phyloP scores from a whole-genome alignment of 139 green algal species.

The Micractinium conductrix region DNA sequence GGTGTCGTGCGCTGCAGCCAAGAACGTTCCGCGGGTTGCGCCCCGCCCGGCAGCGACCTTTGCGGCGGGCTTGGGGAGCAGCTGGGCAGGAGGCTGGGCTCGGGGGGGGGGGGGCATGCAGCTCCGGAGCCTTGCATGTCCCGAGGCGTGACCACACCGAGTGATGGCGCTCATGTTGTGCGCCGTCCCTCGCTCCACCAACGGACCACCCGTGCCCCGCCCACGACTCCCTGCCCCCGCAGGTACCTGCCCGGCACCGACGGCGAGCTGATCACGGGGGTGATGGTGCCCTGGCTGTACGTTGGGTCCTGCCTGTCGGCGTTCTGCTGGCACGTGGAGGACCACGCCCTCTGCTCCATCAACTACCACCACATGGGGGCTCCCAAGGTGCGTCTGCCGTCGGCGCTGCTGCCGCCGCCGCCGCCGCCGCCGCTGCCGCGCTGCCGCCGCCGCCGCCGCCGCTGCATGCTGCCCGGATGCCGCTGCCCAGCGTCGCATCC shows the following conservation, averaged over 20 bases:
- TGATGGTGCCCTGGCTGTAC: constrained; percentile 91
- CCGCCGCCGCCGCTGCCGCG: no score
- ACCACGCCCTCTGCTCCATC: constrained; percentile 88
- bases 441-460: background rate
- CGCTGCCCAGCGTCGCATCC: background rate
- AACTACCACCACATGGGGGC: constrained; percentile 86
- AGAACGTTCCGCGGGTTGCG: no score
- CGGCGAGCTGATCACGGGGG: constrained; percentile 77
- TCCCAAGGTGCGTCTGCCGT: constrained; percentile 52
- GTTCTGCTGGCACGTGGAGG: constrained; percentile 88
- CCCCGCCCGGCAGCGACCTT: no score
- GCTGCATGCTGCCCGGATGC: background rate
- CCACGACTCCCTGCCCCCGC: background rate
- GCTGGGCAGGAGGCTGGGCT: background rate
- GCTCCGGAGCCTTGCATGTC: no score
- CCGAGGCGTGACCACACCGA: background rate
- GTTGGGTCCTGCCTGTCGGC: constrained; percentile 69
- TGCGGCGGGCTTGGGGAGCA: background rate
- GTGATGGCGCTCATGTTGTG: background rate
- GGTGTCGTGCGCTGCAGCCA: background rate
- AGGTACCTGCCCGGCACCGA: constrained; percentile 43
- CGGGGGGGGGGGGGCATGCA: no score
- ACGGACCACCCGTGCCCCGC: background rate
- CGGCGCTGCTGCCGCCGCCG: background rate
- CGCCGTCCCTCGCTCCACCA: no score